A percentile compares a stretch with the other conserved stretches of the same genome.
phyloP scores from a whole-genome alignment of 2,329 filamentous ascomycete species.

The Ophiostoma tasmaniense region DNA sequence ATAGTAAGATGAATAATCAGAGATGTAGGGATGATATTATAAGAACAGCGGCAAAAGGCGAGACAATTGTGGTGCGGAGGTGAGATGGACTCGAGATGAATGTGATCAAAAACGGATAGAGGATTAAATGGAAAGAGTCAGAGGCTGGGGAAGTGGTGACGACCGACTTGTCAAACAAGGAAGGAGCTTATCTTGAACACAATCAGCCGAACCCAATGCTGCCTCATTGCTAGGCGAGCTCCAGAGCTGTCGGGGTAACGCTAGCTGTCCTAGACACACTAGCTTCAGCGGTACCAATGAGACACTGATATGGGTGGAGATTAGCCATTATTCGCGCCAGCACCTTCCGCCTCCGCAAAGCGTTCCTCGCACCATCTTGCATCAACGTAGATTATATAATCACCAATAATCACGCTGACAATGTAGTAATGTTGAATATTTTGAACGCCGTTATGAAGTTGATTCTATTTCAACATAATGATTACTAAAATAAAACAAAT shows the following conservation, averaged over 20 bases:
- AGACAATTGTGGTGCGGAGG: not conserved
- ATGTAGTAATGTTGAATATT: too few species aligned
- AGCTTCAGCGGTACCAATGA: not conserved
- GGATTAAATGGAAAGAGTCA: not conserved
- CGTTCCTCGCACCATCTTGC: not conserved
- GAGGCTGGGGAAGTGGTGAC: not conserved
- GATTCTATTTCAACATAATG: too few species aligned
- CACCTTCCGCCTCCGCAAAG: not conserved
- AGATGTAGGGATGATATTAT: not conserved
- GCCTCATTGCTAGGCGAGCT: not conserved
- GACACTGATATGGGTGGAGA: not conserved
- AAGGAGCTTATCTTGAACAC: constrained; percentile 4
- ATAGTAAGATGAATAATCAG: not conserved
- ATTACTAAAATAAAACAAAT: too few species aligned
- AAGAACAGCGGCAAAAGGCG: not conserved
- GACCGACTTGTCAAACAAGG: not conserved
- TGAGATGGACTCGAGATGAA: not conserved
- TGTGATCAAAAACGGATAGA: not conserved
- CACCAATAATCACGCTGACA: too few species aligned
- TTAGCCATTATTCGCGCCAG: not conserved
- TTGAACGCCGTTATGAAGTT: too few species aligned
- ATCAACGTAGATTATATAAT: not conserved
- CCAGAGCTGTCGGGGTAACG: constrained; percentile 5
- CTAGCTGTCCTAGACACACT: not conserved
- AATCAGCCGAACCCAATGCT: constrained; percentile 3